Evolutionary conservation across 2,329 filamentous ascomycete genomes (phyloP).

Genomic region (Coniochaeta ligniaria): DNA sequence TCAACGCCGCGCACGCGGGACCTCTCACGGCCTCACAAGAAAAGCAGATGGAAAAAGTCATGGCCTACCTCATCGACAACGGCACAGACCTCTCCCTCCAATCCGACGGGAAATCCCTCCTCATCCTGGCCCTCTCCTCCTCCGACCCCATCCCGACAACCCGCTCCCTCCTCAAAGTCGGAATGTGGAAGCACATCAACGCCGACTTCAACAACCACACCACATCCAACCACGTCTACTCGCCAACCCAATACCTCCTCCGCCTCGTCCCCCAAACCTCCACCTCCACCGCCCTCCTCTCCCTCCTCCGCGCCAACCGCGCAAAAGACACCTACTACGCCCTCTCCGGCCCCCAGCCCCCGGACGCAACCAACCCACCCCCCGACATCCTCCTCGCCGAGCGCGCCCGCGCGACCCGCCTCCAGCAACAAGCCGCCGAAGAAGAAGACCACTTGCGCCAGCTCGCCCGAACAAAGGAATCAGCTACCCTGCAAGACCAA

Average conservation of each 20-base stretch:
- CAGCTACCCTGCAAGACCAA: constrained; percentile 42
- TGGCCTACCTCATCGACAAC: constrained; percentile 47
- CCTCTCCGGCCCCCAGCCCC: constrained; percentile 44
- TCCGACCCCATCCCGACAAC: constrained; percentile 46
- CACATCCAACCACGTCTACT: constrained; percentile 48
- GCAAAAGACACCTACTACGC: constrained; percentile 48
- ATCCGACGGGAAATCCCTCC: constrained; percentile 48
- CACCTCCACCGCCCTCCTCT: constrained; percentile 32
- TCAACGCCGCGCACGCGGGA: constrained; percentile 41
- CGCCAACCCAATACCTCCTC: constrained; percentile 55
- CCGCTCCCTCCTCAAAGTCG: constrained; percentile 52
- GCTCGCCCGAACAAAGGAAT: constrained; percentile 41
- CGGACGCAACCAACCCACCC: constrained; percentile 44
- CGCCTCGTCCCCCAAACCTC: constrained; percentile 35
- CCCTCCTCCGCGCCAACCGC: constrained; percentile 43
- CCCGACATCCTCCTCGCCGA: constrained; percentile 41
- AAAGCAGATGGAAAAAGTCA: constrained; percentile 49
- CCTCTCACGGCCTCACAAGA: constrained; percentile 38
- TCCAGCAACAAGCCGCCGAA: constrained; percentile 36
- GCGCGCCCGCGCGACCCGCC: constrained; percentile 38
- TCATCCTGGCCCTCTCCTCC: constrained; percentile 54
- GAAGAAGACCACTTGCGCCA: constrained; percentile 40
- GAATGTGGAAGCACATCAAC: constrained; percentile 59
- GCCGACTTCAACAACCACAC: constrained; percentile 49
- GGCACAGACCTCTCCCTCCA: constrained; percentile 49